These are phyloP conservation scores for Globisporangium alternatum DNA, from an alignment of 352 stramenopile species.

Conservation along the genomic window DNA sequence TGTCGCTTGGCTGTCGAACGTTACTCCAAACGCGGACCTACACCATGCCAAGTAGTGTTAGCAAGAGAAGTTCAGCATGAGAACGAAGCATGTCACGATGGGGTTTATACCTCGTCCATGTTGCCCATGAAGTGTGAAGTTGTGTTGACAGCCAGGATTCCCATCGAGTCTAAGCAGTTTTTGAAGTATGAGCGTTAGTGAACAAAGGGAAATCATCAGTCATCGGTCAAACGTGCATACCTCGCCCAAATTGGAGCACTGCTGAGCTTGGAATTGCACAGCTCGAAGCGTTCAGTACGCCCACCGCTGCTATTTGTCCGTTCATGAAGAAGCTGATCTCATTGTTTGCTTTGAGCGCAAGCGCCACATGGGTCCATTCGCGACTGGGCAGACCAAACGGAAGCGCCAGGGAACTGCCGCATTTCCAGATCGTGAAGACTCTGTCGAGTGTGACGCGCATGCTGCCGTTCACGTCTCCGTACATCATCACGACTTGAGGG, in stretches of 20 bases:
- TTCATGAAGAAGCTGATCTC: constrained; percentile 30
- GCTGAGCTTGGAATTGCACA: constrained; percentile 23
- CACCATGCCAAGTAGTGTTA: not conserved
- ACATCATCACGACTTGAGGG: constrained; percentile 33
- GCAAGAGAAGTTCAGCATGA: no score
- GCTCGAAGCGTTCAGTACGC: constrained; percentile 16
- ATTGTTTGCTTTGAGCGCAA: constrained; percentile 21
- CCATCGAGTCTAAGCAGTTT: constrained; percentile 21
- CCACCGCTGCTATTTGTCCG: constrained; percentile 22
- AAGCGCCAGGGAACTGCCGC: constrained; percentile 26
- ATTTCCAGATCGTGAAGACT: constrained; percentile 30
- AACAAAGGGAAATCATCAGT: not conserved
- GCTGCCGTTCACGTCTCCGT: constrained; percentile 17
- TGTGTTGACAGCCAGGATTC: constrained; percentile 6
- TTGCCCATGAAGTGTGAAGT: constrained; percentile 26
- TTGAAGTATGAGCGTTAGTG: not conserved
- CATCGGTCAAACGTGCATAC: constrained; percentile 17
- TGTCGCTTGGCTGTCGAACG: constrained; percentile 18
- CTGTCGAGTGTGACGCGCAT: constrained; percentile 19
- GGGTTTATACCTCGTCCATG: constrained; percentile 42
- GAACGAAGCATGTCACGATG: not conserved
- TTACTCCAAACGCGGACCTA: constrained; percentile 39
- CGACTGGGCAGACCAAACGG: constrained; percentile 25
- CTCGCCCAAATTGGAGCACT: constrained; percentile 43
- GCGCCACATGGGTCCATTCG: constrained; percentile 41